Evolutionary conservation across 1,139 yeast genomes (phyloP).

Genomic region (Meyerozyma smithsonii): DNA sequence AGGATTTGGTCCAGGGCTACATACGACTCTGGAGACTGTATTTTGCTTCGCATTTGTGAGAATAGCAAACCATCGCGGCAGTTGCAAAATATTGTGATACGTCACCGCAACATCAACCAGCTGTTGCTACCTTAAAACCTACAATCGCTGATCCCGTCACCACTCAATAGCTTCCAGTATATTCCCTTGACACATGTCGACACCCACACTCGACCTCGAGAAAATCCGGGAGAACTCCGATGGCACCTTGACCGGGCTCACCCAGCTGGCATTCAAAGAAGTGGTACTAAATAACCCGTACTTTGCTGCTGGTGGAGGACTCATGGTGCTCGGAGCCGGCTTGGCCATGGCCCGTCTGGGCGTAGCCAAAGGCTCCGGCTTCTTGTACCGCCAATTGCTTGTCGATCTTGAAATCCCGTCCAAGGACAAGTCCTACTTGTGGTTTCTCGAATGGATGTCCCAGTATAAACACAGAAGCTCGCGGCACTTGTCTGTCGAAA

Average conservation of each 20-base stretch:
- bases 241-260: conserved; percentile 33
- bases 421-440: conserved; percentile 86
- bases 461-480: conserved; percentile 67
- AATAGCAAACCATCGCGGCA: too few relatives aligned
- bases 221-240: conserved; percentile 34
- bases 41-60: too few relatives aligned
- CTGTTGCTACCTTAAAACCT: too few relatives aligned
- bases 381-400: conserved; percentile 75
- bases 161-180: too few relatives aligned
- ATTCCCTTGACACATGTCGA: not conserved
- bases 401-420: conserved; percentile 93
- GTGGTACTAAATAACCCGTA: conserved; percentile 76
- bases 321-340: conserved; percentile 88
- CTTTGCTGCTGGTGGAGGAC: conserved; percentile 96
- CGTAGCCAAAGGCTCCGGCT: conserved; percentile 54
- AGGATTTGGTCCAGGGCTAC: too few relatives aligned
- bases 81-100: too few relatives aligned
- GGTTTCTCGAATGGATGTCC: conserved; percentile 98
- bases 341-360: conserved; percentile 77
- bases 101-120: too few relatives aligned
- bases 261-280: conserved; percentile 41
- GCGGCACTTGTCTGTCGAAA: conserved; percentile 86
- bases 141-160: too few relatives aligned
- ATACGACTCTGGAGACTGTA: too few relatives aligned
- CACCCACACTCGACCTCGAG: conserved; percentile 26